Percentiles rank a stretch among this genome's conserved stretches.
Conservation (phyloP, 768 basidiomycete species). For the Suillus spraguei region DNA sequence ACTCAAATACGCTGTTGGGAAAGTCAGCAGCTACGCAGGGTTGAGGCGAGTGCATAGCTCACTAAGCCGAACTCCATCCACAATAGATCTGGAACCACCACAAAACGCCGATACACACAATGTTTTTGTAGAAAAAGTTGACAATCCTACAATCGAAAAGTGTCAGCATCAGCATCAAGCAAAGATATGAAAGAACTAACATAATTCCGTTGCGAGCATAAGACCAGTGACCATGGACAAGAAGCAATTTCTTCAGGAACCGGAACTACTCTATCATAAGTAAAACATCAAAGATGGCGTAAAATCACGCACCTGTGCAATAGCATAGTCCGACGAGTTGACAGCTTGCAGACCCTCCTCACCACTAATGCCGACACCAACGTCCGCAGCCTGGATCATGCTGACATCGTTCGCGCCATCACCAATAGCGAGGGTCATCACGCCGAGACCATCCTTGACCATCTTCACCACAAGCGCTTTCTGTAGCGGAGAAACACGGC, state of each 20-base stretch:
- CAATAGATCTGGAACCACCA: too few relatives aligned
- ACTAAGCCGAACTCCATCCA: too few relatives aligned
- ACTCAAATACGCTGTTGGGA: too few relatives aligned
- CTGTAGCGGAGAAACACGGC: conserved; percentile 95
- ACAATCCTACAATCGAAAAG: too few relatives aligned
- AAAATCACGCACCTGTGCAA: conserved; percentile 69
- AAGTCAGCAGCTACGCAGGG: too few relatives aligned
- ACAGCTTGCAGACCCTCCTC: conserved; percentile 99
- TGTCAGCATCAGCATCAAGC: too few relatives aligned
- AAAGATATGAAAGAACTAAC: too few relatives aligned
- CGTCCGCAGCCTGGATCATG: conserved; percentile 99
- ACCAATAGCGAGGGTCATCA: conserved; percentile 96
- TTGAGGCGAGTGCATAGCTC: too few relatives aligned
- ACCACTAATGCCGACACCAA: conserved; percentile 96
- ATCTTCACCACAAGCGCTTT: conserved; percentile 95
- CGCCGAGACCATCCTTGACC: conserved; percentile 89
- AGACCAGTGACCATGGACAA: too few relatives aligned
- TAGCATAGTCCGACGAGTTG: conserved; percentile 99
- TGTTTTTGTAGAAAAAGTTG: too few relatives aligned
- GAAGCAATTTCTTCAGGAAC: conserved; percentile 85
- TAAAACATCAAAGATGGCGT: conserved; percentile 1
- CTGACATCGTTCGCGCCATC: conserved; percentile 99
- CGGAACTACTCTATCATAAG: conserved; percentile 62
- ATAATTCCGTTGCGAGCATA: too few relatives aligned
- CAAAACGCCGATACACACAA: too few relatives aligned